phyloP scores from a whole-genome alignment of 371 early-diverging fungal species.

The Mucor ambiguus region DNA sequence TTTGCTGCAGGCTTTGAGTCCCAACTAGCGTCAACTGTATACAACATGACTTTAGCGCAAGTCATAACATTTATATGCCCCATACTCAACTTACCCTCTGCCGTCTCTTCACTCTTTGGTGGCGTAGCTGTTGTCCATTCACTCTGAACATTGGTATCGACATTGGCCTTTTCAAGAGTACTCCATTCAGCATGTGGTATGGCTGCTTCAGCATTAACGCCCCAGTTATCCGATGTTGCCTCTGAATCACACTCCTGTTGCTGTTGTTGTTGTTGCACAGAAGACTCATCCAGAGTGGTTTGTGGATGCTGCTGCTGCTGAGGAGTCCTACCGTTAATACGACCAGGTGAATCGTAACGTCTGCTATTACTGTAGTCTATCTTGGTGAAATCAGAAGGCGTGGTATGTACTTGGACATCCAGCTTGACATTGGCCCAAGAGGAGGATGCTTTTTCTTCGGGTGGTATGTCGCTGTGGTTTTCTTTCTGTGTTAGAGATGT shows the following conservation, averaged over 20 bases:
- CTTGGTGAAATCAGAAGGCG: slow-evolving; percentile 2
- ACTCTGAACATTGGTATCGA: not conserved
- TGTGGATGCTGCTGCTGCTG: not conserved
- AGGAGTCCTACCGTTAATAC: not conserved
- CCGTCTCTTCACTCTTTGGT: not conserved
- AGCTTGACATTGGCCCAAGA: slow-evolving; percentile 6
- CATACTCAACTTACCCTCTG: not conserved
- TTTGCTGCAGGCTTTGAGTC: not conserved
- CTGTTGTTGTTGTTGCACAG: not conserved
- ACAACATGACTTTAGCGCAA: no score
- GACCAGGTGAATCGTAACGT: not conserved
- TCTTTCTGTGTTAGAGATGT: not conserved
- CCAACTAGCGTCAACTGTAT: not conserved
- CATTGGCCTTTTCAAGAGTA: not conserved
- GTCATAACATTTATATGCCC: no score
- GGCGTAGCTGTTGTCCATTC: not conserved
- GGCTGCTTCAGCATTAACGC: not conserved
- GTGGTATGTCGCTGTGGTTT: not conserved
- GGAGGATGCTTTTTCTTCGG: slow-evolving; percentile 13
- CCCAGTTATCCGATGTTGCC: not conserved
- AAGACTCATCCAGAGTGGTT: not conserved
- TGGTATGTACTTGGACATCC: not conserved
- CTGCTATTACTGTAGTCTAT: not conserved
- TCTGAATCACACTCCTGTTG: not conserved
- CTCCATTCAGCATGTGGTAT: not conserved